A percentile compares a stretch with the other conserved stretches of the same genome.
Evolutionary conservation across 148 eudicot genomes (phyloP).

Genomic region (Fagopyrum homotropicum): DNA sequence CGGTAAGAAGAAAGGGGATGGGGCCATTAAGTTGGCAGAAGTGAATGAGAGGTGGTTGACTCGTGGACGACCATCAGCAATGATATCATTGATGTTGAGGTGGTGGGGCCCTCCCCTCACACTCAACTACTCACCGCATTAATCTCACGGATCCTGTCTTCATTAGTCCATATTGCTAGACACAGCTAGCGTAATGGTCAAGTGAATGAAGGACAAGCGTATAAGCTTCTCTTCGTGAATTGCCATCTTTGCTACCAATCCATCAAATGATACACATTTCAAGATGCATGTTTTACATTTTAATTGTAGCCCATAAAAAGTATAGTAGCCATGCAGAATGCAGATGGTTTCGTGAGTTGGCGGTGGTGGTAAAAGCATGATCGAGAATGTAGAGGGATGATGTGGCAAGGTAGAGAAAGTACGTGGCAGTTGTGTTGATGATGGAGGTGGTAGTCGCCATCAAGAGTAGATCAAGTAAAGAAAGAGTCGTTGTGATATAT

Average conservation of each 20-base stretch:
- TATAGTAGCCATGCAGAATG: not conserved
- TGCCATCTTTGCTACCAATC: not conserved
- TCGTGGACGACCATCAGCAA: not conserved
- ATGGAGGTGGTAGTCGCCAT: too few relatives aligned
- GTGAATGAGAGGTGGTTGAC: constrained; percentile 9
- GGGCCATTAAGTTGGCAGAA: not conserved
- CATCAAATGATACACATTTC: not conserved
- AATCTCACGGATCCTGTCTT: not conserved
- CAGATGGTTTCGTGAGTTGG: not conserved
- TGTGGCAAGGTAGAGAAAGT: too few relatives aligned
- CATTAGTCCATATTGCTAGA: not conserved
- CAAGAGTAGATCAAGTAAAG: too few relatives aligned
- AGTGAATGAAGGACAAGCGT: not conserved
- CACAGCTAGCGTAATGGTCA: not conserved
- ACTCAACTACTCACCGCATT: not conserved
- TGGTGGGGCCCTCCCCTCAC: not conserved
- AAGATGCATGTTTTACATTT: not conserved
- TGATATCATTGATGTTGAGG: not conserved
- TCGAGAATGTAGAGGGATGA: too few relatives aligned
- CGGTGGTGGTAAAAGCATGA: not conserved
- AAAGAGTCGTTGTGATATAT: too few relatives aligned
- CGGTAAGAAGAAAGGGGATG: too few relatives aligned
- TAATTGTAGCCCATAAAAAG: not conserved
- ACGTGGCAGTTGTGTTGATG: too few relatives aligned
- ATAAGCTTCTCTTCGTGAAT: not conserved